A percentile compares a stretch with the other conserved stretches of the same genome.
Conservation (phyloP, 208 protist species). For the Naegleria lovaniensis region DNA sequence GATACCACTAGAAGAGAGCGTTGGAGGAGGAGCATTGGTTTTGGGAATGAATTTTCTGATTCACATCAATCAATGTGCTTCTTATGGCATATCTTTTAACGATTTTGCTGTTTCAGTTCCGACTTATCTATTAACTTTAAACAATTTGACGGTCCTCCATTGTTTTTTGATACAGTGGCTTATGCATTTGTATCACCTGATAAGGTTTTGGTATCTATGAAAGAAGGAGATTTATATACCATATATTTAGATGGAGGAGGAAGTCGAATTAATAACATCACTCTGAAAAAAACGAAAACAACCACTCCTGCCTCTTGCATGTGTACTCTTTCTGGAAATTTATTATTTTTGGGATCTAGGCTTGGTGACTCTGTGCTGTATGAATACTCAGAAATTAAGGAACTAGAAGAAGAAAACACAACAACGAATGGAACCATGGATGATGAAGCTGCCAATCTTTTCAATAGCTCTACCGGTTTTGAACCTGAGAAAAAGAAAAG, state of each 20-base stretch:
- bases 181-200: not conserved
- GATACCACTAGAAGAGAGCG: not conserved
- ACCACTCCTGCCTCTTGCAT: constrained; percentile 14
- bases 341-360: not conserved
- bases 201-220: not conserved
- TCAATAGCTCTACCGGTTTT: not conserved
- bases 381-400: not conserved
- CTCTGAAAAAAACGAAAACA: not conserved
- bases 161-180: not conserved
- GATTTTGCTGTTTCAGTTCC: constrained; percentile 3
- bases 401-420: not conserved
- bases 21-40: constrained; percentile 12
- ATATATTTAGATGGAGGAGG: not conserved
- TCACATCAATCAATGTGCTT: not conserved
- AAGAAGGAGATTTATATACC: constrained; percentile 9
- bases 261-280: not conserved
- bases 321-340: not conserved
- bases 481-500: constrained; percentile 12
- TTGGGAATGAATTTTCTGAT: not conserved
- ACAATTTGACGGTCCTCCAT: not conserved
- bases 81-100: not conserved
- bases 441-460: not conserved
- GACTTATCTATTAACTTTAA: not conserved
- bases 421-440: not conserved
- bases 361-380: not conserved